Evolutionary conservation across 2,329 filamentous ascomycete genomes (phyloP).

Genomic region (Alternaria ventricosa): DNA sequence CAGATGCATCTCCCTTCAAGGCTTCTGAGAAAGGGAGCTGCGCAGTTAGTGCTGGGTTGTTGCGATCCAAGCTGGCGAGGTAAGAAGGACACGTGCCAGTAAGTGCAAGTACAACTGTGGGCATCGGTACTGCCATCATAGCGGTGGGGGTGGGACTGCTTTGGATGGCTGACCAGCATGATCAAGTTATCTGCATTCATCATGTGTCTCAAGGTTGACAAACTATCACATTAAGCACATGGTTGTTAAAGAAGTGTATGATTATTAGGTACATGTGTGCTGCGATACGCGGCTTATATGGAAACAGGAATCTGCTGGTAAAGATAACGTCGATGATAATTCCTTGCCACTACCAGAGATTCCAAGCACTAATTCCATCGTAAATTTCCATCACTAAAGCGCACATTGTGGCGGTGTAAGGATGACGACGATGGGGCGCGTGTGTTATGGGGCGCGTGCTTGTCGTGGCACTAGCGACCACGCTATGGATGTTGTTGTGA

Average conservation of each 20-base stretch:
- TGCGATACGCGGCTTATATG: not conserved
- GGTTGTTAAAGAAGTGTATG: not conserved
- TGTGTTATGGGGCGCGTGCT: not conserved
- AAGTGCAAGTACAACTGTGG: not conserved
- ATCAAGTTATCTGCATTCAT: not conserved
- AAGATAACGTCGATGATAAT: not conserved
- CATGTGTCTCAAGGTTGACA: not conserved
- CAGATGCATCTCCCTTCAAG: not conserved
- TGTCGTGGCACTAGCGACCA: not conserved
- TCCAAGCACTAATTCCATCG: not conserved
- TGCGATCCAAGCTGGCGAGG: not conserved
- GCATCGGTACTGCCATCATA: not conserved
- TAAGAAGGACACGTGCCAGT: not conserved
- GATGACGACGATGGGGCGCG: not conserved
- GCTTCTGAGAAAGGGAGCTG: not conserved
- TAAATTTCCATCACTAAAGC: not conserved
- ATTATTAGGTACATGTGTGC: not conserved
- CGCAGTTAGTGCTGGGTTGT: not conserved
- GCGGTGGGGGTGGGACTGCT: not conserved
- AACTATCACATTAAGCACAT: not conserved
- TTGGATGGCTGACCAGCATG: not conserved
- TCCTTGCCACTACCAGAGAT: not conserved
- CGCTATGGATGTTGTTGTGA: constrained; percentile 3
- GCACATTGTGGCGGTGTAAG: not conserved
- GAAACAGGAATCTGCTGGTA: not conserved